Evolutionary conservation across 2,329 filamentous ascomycete genomes (phyloP).

Genomic region (Metarhizium anisopliae): DNA sequence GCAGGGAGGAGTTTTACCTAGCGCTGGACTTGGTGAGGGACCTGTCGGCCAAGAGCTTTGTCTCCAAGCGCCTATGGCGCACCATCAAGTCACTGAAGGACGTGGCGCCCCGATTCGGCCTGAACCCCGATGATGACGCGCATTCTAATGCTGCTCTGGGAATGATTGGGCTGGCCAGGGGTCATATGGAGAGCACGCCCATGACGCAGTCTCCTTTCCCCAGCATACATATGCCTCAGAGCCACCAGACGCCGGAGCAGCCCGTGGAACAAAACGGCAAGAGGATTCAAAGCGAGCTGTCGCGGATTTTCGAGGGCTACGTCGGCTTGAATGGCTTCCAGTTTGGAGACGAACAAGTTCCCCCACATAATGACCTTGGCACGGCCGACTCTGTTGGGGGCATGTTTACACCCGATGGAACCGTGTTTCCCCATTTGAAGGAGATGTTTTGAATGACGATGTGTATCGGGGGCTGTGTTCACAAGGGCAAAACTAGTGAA

Average conservation of each 20-base stretch:
- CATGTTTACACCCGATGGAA: constrained; percentile 18
- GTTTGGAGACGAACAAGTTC: constrained; percentile 15
- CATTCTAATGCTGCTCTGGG: constrained; percentile 43
- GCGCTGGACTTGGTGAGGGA: constrained; percentile 66
- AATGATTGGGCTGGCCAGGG: constrained; percentile 44
- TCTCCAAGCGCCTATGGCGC: constrained; percentile 65
- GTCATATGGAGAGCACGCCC: constrained; percentile 20
- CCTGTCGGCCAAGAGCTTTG: constrained; percentile 61
- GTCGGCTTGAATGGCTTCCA: constrained; percentile 26
- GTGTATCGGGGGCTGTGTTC: neutral
- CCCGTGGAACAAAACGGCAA: constrained; percentile 33
- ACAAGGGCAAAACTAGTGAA: too few relatives aligned
- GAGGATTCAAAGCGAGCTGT: constrained; percentile 46
- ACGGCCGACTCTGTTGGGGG: constrained; percentile 11
- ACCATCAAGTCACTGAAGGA: constrained; percentile 63
- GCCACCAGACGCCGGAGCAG: constrained; percentile 5
- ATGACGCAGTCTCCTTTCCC: constrained; percentile 18
- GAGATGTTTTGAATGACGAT: constrained; percentile 24
- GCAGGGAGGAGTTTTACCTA: constrained; percentile 71
- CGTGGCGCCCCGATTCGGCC: constrained; percentile 60
- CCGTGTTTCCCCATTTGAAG: constrained; percentile 27
- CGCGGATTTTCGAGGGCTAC: constrained; percentile 33
- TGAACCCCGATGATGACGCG: constrained; percentile 38
- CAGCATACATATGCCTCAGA: constrained; percentile 17
- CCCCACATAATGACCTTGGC: constrained; percentile 15